phyloP scores from a whole-genome alignment of 2,329 filamentous ascomycete species.

The Pyrenophora tritici-repentis region DNA sequence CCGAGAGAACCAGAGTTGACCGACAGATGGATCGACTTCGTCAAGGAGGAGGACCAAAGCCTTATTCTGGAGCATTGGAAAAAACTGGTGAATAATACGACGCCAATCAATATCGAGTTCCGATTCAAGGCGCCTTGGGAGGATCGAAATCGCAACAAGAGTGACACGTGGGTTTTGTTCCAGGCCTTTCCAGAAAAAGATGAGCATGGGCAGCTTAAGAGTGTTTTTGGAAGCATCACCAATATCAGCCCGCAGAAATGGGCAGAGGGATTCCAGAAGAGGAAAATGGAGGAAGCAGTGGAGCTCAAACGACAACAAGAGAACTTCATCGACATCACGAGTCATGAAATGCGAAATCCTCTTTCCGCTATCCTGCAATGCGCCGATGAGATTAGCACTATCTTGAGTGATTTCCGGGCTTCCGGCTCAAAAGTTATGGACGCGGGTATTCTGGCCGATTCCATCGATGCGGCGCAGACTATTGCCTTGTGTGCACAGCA shows the following conservation, averaged over 20 bases:
- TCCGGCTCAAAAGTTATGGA: constrained; percentile 55
- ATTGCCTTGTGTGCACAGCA: constrained; percentile 79
- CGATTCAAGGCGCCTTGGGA: constrained; percentile 72
- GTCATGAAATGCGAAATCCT: constrained; percentile 78
- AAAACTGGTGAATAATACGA: constrained; percentile 64
- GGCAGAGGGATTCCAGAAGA: constrained; percentile 78
- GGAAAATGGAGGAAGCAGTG: constrained; percentile 78
- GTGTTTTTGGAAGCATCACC: constrained; percentile 79
- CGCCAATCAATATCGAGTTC: constrained; percentile 72
- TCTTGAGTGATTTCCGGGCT: constrained; percentile 50
- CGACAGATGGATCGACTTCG: constrained; percentile 73
- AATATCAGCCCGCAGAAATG: constrained; percentile 87
- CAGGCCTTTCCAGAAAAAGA: constrained; percentile 76
- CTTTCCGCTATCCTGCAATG: constrained; percentile 76
- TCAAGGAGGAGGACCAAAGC: constrained; percentile 68
- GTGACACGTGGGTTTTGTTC: constrained; percentile 78
- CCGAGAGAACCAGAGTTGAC: constrained; percentile 63
- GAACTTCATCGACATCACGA: constrained; percentile 80
- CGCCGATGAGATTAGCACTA: constrained; percentile 72
- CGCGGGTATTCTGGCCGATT: constrained; percentile 59
- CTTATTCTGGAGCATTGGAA: constrained; percentile 66
- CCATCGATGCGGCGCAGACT: constrained; percentile 75
- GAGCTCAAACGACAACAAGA: constrained; percentile 81
- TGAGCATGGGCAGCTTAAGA: constrained; percentile 67
- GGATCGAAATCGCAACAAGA: constrained; percentile 58